Evolutionary conservation across 192 early-diverging fungal species (phyloP), one percentile per base, ranked within the genome.

Genomic region (Coemansia sp.): DNA sequence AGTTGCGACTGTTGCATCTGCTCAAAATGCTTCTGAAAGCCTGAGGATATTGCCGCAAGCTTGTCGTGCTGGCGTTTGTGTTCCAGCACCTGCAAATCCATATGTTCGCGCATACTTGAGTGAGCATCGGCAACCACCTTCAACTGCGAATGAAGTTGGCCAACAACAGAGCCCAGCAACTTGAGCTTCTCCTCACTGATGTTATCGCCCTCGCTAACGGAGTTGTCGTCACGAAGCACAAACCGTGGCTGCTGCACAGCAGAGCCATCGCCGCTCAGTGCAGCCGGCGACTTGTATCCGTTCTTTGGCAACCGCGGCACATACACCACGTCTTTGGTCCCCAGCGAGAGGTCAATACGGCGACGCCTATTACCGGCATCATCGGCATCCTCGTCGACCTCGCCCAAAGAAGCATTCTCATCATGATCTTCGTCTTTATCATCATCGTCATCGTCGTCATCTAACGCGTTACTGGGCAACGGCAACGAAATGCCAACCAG

Each of bases 401-500:
- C 47, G 47, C 16, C 47, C 47, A 49, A 49, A 49, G 32, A 32
- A 32, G 32, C 32, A 32, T 32, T 32, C 2, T 32, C 32, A 4
- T 12, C 69, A 9, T 21, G 37, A 8, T 41, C 59, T 9, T 26
- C 55, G 32, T n/a, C 62, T 6, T 39, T 45, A 41, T 40, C 61
- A 37, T 18, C 57, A 16, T 57, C 60, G 15, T 5, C 40, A 18
- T 41, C 19, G 11, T 60, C 70, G 16, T 45, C 18, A 47, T 42
- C 48, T 6, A 56, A 46, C 7, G 55, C 5, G 26, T 68, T 69
- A 8, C 46, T 48, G 41, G 54, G 55, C 54, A 74, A 54, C n/a
- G 84, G 73, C 46, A 89, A 68, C 57, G 84, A 57, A 19, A 85
- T 63, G 21, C 88, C 87, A 51, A 88, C 78, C 3, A 90, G 68